Percentiles rank a stretch among this genome's conserved stretches.
phyloP scores from a whole-genome alignment of 805 yeast species.

The Ogataea pini region DNA sequence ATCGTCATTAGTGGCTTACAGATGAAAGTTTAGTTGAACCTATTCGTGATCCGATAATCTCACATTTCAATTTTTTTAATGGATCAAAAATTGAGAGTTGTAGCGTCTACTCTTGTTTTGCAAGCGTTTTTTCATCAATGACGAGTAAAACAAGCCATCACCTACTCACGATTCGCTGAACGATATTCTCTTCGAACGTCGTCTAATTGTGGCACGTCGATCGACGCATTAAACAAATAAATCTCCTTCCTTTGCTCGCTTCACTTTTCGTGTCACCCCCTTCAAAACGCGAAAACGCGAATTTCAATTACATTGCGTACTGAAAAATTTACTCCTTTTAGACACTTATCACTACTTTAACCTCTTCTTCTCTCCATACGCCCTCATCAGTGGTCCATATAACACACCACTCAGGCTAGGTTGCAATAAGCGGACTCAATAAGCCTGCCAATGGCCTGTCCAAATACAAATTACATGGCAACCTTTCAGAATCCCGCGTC shows the following conservation, averaged over 20 bases:
- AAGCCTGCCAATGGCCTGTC: slow-evolving; percentile 6
- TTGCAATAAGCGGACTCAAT: background rate
- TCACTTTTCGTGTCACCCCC: background rate
- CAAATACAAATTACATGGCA: slow-evolving; percentile 7
- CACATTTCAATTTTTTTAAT: too few species aligned
- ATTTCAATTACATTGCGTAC: background rate
- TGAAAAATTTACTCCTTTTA: slow-evolving; percentile 9
- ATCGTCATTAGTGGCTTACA: too few species aligned
- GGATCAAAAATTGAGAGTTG: too few species aligned
- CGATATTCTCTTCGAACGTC: too few species aligned
- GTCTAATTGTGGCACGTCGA: background rate
- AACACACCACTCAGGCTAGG: background rate
- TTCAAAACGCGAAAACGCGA: slow-evolving; percentile 5
- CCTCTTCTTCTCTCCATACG: background rate
- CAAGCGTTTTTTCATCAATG: too few species aligned
- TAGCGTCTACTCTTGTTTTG: too few species aligned
- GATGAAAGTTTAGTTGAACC: too few species aligned
- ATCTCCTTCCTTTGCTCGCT: background rate
- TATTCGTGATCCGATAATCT: too few species aligned
- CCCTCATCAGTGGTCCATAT: background rate
- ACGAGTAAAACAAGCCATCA: too few species aligned
- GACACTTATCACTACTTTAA: background rate
- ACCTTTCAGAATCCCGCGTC: slow-evolving; percentile 2
- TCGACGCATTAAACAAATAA: too few species aligned
- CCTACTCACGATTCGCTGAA: too few species aligned